Conservation (phyloP, 2,329 filamentous ascomycete species). For the Fusarium sp. region DNA sequence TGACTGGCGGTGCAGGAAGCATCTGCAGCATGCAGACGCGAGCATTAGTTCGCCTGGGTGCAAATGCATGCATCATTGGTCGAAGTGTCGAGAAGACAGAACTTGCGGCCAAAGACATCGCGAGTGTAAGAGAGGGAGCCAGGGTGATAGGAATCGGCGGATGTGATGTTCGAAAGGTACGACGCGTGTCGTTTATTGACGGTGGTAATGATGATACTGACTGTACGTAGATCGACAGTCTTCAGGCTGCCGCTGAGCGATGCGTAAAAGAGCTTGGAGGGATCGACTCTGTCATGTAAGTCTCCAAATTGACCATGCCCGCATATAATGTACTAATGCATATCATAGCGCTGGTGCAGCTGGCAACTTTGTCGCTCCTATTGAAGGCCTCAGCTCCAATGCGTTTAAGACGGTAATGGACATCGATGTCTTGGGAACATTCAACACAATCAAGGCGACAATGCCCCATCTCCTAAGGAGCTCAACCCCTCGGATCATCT, state of each 20-base stretch:
- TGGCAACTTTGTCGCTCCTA: conserved; percentile 91
- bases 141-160: conserved; percentile 88
- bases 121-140: conserved; percentile 77
- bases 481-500: conserved; percentile 82
- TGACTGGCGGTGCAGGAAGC: conserved; percentile 90
- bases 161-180: conserved; percentile 76
- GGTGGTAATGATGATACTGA: background rate
- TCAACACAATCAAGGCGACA: conserved; percentile 93
- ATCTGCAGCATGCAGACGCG: conserved; percentile 96
- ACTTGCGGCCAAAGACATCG: conserved; percentile 80
- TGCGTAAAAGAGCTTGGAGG: conserved; percentile 84
- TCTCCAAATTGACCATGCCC: background rate
- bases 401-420: conserved; percentile 96
- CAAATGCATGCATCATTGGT: conserved; percentile 92
- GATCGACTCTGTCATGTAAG: conserved; percentile 92
- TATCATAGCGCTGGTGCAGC: conserved; percentile 81
- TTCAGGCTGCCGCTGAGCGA: conserved; percentile 74
- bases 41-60: conserved; percentile 88
- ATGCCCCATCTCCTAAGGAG: conserved; percentile 82
- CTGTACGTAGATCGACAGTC: conserved; percentile 40
- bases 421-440: conserved; percentile 93
- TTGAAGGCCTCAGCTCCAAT: conserved; percentile 82
- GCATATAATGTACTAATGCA: background rate
- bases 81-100: conserved; percentile 91
- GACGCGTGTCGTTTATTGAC: background rate